A percentile compares a stretch with the other conserved stretches of the same genome.
Conservation (phyloP, 352 stramenopile species). For the Phytophthora tentaculata region DNA sequence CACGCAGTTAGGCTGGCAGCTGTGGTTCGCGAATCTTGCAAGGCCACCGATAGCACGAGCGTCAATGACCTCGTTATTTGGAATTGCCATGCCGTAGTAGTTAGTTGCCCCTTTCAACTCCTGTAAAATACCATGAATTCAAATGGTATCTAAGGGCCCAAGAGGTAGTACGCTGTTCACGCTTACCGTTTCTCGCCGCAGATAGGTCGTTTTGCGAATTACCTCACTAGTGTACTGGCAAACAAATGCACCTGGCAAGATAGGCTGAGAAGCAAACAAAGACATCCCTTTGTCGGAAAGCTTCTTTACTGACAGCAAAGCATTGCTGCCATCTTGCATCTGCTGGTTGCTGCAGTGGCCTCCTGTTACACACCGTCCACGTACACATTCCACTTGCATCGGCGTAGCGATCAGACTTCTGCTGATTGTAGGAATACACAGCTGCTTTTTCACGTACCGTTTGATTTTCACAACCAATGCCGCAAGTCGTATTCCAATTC, state of each 20-base stretch:
- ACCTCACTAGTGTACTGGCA: conserved; percentile 16
- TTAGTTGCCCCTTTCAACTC: conserved; percentile 5
- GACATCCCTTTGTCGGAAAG: conserved; percentile 12
- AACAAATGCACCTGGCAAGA: conserved; percentile 8
- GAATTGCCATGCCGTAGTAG: conserved; percentile 3
- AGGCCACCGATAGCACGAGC: not conserved
- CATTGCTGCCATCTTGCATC: conserved; percentile 5
- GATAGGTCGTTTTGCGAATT: not conserved
- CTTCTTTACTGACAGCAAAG: conserved; percentile 4
- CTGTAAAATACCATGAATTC: not conserved
- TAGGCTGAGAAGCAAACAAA: not conserved
- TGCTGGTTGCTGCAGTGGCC: conserved; percentile 17
- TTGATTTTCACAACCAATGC: conserved; percentile 11
- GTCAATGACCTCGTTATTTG: conserved; percentile 6
- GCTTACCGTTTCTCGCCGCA: not conserved
- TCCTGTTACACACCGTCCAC: conserved; percentile 1
- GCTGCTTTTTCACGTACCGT: not conserved
- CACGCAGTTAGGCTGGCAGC: conserved; percentile 2
- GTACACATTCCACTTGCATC: conserved; percentile 21
- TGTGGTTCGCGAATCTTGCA: conserved; percentile 12
- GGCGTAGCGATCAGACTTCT: not conserved
- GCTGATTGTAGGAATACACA: not conserved
- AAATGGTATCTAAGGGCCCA: no score
- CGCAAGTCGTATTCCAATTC: conserved; percentile 1
- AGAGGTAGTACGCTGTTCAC: no score